Evolutionary conservation across 1,139 yeast genomes (phyloP).

Genomic region (Pichiaceae sp.): DNA sequence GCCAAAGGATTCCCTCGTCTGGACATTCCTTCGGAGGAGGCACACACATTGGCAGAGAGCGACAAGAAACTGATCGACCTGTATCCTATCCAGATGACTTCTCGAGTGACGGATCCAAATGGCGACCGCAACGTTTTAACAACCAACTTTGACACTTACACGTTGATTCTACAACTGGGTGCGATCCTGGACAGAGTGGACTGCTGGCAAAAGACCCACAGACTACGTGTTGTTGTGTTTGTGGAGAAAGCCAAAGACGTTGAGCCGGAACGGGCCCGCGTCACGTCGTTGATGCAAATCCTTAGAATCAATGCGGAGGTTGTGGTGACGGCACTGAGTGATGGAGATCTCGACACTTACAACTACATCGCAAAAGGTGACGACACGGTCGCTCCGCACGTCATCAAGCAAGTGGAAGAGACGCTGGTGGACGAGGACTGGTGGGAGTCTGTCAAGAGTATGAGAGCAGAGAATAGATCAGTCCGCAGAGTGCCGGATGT

Average conservation of each 20-base stretch:
- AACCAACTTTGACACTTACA: conserved; percentile 90
- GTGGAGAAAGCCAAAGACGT: conserved; percentile 72
- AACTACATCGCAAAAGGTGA: conserved; percentile 69
- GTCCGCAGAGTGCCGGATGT: neutral
- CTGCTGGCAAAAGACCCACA: conserved; percentile 75
- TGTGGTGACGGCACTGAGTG: conserved; percentile 58
- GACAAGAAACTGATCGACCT: conserved; percentile 62
- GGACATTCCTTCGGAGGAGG: conserved; percentile 24
- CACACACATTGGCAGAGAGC: conserved; percentile 14
- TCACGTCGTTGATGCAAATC: conserved; percentile 55
- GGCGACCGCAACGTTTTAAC: conserved; percentile 65
- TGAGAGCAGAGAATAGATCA: conserved; percentile 19
- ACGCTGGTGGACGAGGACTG: conserved; percentile 36
- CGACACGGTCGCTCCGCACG: conserved; percentile 9
- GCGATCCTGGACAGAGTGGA: conserved; percentile 90
- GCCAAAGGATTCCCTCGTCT: conserved; percentile 76
- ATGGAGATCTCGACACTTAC: conserved; percentile 55
- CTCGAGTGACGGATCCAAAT: conserved; percentile 54
- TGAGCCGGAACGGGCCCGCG: conserved; percentile 56
- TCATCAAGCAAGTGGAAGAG: conserved; percentile 28
- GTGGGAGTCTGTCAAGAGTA: conserved; percentile 30
- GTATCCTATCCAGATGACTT: conserved; percentile 95
- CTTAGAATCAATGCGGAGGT: conserved; percentile 77
- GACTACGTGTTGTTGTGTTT: conserved; percentile 74
- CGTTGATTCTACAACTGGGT: conserved; percentile 84